Evolutionary conservation across 352 stramenopile species (phyloP), one percentile per base, ranked within the genome.

Genomic region (Phytophthora fragariaefolia): DNA sequence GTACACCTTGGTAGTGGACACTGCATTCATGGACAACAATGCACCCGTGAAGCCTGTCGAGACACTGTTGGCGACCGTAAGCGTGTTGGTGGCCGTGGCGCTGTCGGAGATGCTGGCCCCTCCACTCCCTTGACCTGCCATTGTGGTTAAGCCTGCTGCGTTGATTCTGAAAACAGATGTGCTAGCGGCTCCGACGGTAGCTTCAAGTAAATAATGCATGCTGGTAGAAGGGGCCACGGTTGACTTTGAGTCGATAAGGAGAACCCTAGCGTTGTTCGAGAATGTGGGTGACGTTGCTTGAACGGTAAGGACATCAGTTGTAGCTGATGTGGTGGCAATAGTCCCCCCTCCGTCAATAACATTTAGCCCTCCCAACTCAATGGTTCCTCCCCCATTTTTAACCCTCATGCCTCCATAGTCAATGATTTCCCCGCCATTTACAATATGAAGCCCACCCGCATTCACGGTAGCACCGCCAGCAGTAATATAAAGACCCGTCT

Each of bases 401-500:
- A 90, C 72, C 2, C 26, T 48, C 8, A 90, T 52, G 0, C 81
- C 81, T 3, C 71, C 76, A 6, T n/a, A 38, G 10, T 77, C 46
- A n/a, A 91, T 87, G 0, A 71, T 80, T 56, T 62, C 43, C 0
- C 76, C 84, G 18, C 55, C 73, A 30, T 40, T 38, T 43, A 28
- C 38, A 7, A 92, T 68, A 42, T 70, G 54, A 2, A 92, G 47
- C 2, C 84, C 83, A 13, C 80, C 85, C 23, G 24, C 42, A 34
- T 63, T 26, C 23, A 92, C 70, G 9, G 57, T 83, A 23, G 73
- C 70, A 5, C 85, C 85, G 17, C 80, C 82, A 51, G 42, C 22
- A 1, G n/a, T n/a, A 32, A 89, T 67, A 17, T 58, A 12, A 13
- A 92, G 60, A 2, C 79, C 82, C 27, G 69, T 66, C 43, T 67